These are phyloP conservation scores for Paraglomus occultum DNA, from an alignment of 192 early-diverging fungal genomes.

Conservation along the genomic window DNA sequence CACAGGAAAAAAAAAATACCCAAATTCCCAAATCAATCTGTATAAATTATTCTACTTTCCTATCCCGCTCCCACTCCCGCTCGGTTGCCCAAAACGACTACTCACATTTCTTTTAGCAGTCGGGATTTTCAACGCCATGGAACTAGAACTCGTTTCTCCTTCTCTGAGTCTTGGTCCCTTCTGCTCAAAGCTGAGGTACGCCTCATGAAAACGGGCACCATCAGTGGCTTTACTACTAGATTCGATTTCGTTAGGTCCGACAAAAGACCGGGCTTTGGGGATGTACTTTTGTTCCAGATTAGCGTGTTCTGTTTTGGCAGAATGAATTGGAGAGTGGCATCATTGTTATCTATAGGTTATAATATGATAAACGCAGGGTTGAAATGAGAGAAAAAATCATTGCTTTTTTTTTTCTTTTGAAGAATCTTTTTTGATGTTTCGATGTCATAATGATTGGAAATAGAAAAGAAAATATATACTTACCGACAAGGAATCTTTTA, in stretches of 20 bases:
- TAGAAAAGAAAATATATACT: neutral
- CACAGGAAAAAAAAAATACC: conserved; percentile 15
- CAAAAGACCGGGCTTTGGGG: conserved; percentile 31
- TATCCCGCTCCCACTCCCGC: too few relatives aligned
- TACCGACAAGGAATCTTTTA: conserved; percentile 33
- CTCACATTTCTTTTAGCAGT: conserved; percentile 21
- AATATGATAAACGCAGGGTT: conserved; percentile 5
- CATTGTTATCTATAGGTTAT: conserved; percentile 32
- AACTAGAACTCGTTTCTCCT: conserved; percentile 2
- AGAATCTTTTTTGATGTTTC: neutral
- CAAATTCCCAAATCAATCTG: neutral
- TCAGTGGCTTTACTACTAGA: conserved; percentile 4
- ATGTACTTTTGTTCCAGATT: conserved; percentile 33
- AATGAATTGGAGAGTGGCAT: conserved; percentile 36
- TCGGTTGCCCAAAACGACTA: neutral
- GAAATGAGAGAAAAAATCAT: conserved; percentile 23
- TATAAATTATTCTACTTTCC: too few relatives aligned
- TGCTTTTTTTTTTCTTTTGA: neutral
- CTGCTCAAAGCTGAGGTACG: conserved; percentile 13
- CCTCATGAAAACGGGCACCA: conserved; percentile 27
- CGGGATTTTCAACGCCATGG: conserved; percentile 30
- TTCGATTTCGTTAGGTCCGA: conserved; percentile 28
- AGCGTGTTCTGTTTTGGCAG: conserved; percentile 35
- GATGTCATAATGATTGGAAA: neutral
- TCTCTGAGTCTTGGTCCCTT: conserved; percentile 24